phyloP scores from a whole-genome alignment of 768 basidiomycete genomes.

The Trametes sanguinea region DNA sequence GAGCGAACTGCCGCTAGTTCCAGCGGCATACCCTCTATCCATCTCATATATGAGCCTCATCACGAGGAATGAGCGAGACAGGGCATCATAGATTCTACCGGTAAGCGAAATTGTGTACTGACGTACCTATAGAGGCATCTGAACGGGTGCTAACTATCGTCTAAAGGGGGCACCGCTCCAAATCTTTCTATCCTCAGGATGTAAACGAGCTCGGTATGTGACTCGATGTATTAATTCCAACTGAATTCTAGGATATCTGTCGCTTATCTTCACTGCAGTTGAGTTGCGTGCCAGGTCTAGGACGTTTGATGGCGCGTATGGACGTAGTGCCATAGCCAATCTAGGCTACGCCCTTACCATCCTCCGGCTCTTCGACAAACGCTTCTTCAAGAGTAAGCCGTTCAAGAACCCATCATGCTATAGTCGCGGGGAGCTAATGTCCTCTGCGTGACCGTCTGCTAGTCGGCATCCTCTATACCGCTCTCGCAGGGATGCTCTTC shows the following conservation, averaged over 20 bases:
- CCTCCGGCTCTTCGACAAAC: constrained; percentile 73
- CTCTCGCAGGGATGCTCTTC: constrained; percentile 63
- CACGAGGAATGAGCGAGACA: not conserved
- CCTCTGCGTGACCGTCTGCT: not conserved
- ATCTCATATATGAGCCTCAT: too few species aligned
- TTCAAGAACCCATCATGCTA: not conserved
- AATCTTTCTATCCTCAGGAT: constrained; percentile 37
- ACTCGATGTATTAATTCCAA: not conserved
- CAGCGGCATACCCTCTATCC: too few species aligned
- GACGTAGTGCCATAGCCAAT: constrained; percentile 70
- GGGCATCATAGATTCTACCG: constrained; percentile 1
- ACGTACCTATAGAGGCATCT: too few species aligned
- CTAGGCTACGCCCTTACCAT: constrained; percentile 75
- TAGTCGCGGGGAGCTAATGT: too few species aligned
- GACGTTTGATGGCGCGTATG: constrained; percentile 84
- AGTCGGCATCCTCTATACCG: constrained; percentile 65
- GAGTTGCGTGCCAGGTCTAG: constrained; percentile 80
- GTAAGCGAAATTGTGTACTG: not conserved
- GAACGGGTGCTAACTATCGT: too few species aligned
- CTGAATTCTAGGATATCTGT: not conserved
- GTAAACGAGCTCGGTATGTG: constrained; percentile 34
- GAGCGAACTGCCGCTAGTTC: too few species aligned
- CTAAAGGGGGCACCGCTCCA: constrained; percentile 35
- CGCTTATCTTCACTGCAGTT: constrained; percentile 32
- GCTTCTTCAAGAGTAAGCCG: constrained; percentile 71